Base-by-base conservation (phyloP, 306 rosid genomes). In the Medicago ruthenica region DNA sequence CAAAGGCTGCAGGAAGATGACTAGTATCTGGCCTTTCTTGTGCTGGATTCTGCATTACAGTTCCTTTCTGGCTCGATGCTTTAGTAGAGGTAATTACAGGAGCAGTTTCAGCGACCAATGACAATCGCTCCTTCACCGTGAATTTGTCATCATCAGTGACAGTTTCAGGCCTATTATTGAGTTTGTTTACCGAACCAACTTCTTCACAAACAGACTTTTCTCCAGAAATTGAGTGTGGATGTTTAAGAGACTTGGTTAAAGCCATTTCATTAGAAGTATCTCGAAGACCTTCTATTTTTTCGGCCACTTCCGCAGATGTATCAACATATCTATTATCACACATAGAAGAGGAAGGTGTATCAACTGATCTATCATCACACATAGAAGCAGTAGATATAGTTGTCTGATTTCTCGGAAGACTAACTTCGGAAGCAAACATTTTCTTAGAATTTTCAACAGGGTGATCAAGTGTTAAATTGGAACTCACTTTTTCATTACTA, bases 1-100 rank as follows among this genome's bases (percentile, higher is more conserved):
- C 99, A 86, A 96, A 92, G 50, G 91, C 98, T 9, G 97, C 84
- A 73, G 97, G 90, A 74, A 96, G 92, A 79, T 89, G 94, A 37
- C 88, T 81, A 21, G 87, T 74, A 45, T 82, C 81, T 34, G 84
- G 77, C 77, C 85, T 90, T 76, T 95, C 97, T 50, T 68, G 62
- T 50, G 83, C 58, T 76, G 78, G 60, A 81, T 71, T 92, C 73
- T 80, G 89, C 67, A 83, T 31, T 9, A 78, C 48, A 20, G 83
- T 50, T 74, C 84, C 92, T 77, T 73, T 89, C 76, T 84, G 91
- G 85, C 79, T 83, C 18, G 88, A 71, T 50, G 80, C 40, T 69
- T 57, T 77, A 60, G 88, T 73, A 76, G 84, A 57, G 24, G 81
- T 58, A 62, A 78, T 60, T n/a, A 81, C 45, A 11, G 91, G 80